phyloP scores from a whole-genome alignment of 108 stramenopile species.

The Cyclotella atomus region DNA sequence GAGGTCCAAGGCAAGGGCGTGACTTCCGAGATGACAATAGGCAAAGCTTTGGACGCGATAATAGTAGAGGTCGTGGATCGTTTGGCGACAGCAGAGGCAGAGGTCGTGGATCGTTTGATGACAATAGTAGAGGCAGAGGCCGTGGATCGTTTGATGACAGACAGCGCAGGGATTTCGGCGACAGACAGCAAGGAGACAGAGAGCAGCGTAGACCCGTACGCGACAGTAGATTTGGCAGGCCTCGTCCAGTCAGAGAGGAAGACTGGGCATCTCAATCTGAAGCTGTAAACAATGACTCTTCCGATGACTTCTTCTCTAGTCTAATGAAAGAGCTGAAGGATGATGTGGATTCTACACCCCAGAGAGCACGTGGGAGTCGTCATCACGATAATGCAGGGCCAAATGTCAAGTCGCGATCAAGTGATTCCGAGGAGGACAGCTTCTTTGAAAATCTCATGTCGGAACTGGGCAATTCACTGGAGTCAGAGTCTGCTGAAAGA shows the following conservation, averaged over 20 bases:
- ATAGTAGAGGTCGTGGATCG: too few species aligned
- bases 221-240: constrained; percentile 17
- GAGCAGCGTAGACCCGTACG: constrained; percentile 10
- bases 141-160: neutral
- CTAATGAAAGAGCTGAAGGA: constrained; percentile 62
- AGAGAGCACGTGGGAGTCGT: constrained; percentile 36
- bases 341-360: constrained; percentile 27
- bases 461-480: constrained; percentile 48
- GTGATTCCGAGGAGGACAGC: constrained; percentile 37
- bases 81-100: too few species aligned
- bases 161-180: constrained; percentile 3
- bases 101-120: too few species aligned
- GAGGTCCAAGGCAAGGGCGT: constrained; percentile 16
- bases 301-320: constrained; percentile 55
- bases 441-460: constrained; percentile 64
- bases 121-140: constrained; percentile 46
- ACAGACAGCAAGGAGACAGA: neutral
- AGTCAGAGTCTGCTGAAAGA: constrained; percentile 6
- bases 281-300: constrained; percentile 20
- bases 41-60: constrained; percentile 35
- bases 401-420: constrained; percentile 4
- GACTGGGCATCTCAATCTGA: constrained; percentile 31
- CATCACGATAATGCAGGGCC: constrained; percentile 48
- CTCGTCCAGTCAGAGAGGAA: constrained; percentile 47
- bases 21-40: constrained; percentile 11